Evolutionary conservation across 2,329 filamentous ascomycete genomes (phyloP).

Genomic region (Cercospora brassicicola): DNA sequence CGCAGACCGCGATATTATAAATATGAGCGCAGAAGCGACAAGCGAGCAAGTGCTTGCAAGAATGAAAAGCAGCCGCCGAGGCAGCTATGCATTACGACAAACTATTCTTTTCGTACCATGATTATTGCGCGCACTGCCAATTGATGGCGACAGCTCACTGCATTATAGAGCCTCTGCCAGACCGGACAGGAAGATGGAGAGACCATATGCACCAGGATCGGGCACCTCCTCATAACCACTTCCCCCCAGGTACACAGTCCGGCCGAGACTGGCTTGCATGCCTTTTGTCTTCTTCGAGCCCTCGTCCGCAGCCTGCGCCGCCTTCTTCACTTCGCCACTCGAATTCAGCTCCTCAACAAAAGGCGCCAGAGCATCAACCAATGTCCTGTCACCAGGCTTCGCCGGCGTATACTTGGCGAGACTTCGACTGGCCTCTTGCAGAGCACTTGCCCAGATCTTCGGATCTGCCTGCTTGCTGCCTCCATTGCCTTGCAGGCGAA

Average conservation of each 20-base stretch:
- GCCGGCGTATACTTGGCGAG: constrained; percentile 86
- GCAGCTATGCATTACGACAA: constrained; percentile 23
- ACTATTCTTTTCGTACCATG: constrained; percentile 10
- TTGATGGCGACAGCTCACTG: constrained; percentile 10
- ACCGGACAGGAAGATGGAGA: constrained; percentile 79
- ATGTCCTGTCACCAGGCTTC: constrained; percentile 80
- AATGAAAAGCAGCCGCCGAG: constrained; percentile 13
- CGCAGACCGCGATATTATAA: constrained; percentile 6
- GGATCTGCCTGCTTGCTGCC: constrained; percentile 40
- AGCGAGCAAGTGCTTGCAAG: constrained; percentile 6
- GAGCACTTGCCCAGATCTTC: constrained; percentile 63
- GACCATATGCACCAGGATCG: constrained; percentile 74
- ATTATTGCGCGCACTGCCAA: background rate
- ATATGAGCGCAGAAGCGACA: background rate
- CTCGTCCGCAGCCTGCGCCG: constrained; percentile 71
- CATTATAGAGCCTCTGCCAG: constrained; percentile 59
- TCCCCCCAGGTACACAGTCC: constrained; percentile 79
- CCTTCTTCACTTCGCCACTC: constrained; percentile 67
- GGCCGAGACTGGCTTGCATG: constrained; percentile 85
- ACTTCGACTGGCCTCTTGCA: constrained; percentile 68
- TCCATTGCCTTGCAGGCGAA: constrained; percentile 54
- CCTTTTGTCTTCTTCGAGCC: constrained; percentile 83
- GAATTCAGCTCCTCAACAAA: constrained; percentile 72
- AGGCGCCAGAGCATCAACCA: constrained; percentile 85
- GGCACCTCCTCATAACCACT: constrained; percentile 70